Percentiles rank a stretch among this genome's conserved stretches.
These are phyloP conservation scores for Ganoderma lingzhi DNA, from an alignment of 1,284 basidiomycete species.

Conservation along the genomic window DNA sequence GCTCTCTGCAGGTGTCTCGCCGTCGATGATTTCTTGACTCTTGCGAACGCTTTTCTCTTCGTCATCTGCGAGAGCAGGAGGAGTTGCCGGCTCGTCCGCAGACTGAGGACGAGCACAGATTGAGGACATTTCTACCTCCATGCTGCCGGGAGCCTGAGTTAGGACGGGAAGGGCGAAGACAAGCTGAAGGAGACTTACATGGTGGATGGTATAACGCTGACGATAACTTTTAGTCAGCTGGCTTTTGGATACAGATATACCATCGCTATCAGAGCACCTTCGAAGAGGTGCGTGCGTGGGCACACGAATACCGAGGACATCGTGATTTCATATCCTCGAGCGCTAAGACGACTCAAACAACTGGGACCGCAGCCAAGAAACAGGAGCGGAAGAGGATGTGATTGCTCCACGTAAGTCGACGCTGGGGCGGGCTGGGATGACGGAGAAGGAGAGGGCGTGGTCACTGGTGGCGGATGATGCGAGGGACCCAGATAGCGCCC, in stretches of 20 bases:
- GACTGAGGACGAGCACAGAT: slow-evolving; percentile 27
- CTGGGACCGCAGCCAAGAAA: neutral
- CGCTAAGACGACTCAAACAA: neutral
- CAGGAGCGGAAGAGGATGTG: neutral
- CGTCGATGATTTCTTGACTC: slow-evolving; percentile 15
- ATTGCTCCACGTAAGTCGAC: slow-evolving; percentile 25
- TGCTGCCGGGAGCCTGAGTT: slow-evolving; percentile 2
- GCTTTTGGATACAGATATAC: neutral
- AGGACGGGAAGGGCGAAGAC: neutral
- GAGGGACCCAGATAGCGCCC: slow-evolving; percentile 19
- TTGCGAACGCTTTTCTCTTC: slow-evolving; percentile 18
- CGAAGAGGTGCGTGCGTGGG: too few relatives aligned
- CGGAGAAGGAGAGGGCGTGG: neutral
- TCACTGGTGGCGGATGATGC: neutral
- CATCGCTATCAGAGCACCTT: neutral
- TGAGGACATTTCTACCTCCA: slow-evolving; percentile 24
- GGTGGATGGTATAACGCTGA: neutral
- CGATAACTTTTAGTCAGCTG: neutral
- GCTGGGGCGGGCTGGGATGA: neutral
- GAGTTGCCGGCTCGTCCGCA: slow-evolving; percentile 19
- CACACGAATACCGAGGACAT: neutral
- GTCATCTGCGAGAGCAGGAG: slow-evolving; percentile 9
- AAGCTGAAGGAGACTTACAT: neutral
- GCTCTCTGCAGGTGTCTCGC: neutral
- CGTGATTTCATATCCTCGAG: neutral